Conservation (phyloP, 2,329 filamentous ascomycete species). For the Arthrinium phaeospermum region DNA sequence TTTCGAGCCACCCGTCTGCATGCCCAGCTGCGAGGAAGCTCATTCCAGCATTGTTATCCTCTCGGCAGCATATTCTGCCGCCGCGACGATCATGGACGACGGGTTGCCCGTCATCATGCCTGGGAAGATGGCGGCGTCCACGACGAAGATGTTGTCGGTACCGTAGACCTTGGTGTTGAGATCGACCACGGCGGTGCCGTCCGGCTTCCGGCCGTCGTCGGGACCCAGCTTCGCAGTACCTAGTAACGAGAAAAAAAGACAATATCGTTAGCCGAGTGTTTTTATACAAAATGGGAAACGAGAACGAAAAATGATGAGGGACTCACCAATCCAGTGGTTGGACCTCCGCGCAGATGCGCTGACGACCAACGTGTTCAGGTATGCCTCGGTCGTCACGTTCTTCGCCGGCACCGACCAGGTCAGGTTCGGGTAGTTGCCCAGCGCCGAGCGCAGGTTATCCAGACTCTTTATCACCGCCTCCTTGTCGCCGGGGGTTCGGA, state of each 20-base stretch:
- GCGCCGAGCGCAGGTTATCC: constrained; percentile 59
- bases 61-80: constrained; percentile 45
- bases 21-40: background rate
- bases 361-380: constrained; percentile 52
- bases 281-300: background rate
- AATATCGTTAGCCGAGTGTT: background rate
- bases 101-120: constrained; percentile 74
- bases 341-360: constrained; percentile 44
- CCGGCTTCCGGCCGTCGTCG: constrained; percentile 54
- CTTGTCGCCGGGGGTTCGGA: constrained; percentile 60
- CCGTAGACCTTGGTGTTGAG: constrained; percentile 68
- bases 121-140: constrained; percentile 73
- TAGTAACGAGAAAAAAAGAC: background rate
- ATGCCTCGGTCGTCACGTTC: constrained; percentile 57
- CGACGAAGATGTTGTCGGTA: constrained; percentile 72
- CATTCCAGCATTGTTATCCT: constrained; percentile 33
- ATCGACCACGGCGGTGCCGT: constrained; percentile 66
- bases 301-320: background rate
- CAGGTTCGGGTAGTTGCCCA: constrained; percentile 59
- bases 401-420: constrained; percentile 59
- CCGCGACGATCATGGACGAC: constrained; percentile 48
- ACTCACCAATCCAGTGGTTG: constrained; percentile 54
- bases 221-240: constrained; percentile 49
- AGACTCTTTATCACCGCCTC: constrained; percentile 65
- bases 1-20: background rate